Base-by-base conservation (phyloP, 2,329 filamentous ascomycete genomes). In the Aureobasidium uvarum region DNA sequence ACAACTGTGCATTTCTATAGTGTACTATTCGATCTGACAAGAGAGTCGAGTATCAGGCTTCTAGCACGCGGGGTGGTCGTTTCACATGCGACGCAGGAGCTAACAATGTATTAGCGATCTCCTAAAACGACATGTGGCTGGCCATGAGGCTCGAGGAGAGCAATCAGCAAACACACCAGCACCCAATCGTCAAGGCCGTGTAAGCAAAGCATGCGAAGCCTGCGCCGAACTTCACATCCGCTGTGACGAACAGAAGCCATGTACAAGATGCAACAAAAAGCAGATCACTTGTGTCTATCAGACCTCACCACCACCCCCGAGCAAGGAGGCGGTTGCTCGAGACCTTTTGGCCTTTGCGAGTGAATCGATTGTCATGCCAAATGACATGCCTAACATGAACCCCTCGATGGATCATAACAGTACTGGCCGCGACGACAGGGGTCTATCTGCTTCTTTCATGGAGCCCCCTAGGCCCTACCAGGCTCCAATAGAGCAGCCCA, bases 191-290 rank as follows among this genome's bases (percentile, higher is more conserved):
- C 74, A 74, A 56, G 73, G 72, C 66, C 74, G 80, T 7, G 80
- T 81, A 4, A 79, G 77, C 5, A 81, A 83, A 70, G 82, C 82
- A 0, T 84, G 82, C 67, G 81, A 81, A 66, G 76, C 80, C 5
- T 84, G 82, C 67, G 81, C 82, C 25, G 76, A 78, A 25, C 78
- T 81, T 2, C 82, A 84, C 69, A 74, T 84, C 23, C 81, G 82
- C 69, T 84, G 82, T 67, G 81, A 84, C 67, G 82, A 84, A 67
- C 77, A 80, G 52, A 84, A 84, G 72, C 82, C 82, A 8, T 84
- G 82, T 70, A 80, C 76, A 67, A 75, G 82, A 52, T 84, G 82
- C 71, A 77, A 74, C 46, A 81, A 81, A 69, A 82, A 81, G 68
- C 77, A 77, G 68, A 77, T 83, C 23, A 68, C 72, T 6, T 84